Base-by-base conservation (phyloP, 2,329 filamentous ascomycete genomes). In the Xylariaceae sp. region DNA sequence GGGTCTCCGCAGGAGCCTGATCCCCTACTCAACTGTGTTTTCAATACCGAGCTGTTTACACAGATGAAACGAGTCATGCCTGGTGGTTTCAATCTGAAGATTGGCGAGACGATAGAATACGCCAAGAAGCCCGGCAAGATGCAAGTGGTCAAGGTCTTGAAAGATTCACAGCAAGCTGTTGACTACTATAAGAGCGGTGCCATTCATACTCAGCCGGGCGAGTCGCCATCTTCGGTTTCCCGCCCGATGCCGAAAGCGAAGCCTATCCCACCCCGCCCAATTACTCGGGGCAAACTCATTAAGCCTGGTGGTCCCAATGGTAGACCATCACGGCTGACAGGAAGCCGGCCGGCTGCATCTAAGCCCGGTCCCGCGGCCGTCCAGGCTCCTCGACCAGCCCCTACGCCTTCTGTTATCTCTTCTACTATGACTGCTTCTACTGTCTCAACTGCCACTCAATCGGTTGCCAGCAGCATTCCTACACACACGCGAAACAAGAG, bases 1-100 rank as follows among this genome's bases (percentile, higher is more conserved):
- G 91, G 90, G n/a, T 92, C 92, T 37, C 87, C 88, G 7, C 91
- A 96, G 71, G 93, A 97, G 72, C 82, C 94, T 0, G 94, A 99
- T 73, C 92, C 94, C n/a, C 80, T 99, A 18, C 75, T 99, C 69
- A 96, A 88, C 76, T 99, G 94, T 71, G 78, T 97, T 17, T 86
- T 99, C 74, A 99, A 99, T 79, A 99, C 94, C 0, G 94, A 99
- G 71, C 87, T 99, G 75, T 96, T 97, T 71, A 95, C 93, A 0
- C 92, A 97, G 64, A 86, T 99, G 77, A 86, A 88, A 71, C 86
- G 85, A 54, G 85, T 86, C 55, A 89, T 95, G 75, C 87, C 89
- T 2, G 90, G 89, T 7, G 87, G 89, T 8, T 83, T 96, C 71
- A 91, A 87, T 71, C 76, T 99, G 52, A 91, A 89, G 75, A 88